These are phyloP conservation scores for Trifolium fragiferum DNA, from an alignment of 306 rosid genomes.

Conservation along the genomic window DNA sequence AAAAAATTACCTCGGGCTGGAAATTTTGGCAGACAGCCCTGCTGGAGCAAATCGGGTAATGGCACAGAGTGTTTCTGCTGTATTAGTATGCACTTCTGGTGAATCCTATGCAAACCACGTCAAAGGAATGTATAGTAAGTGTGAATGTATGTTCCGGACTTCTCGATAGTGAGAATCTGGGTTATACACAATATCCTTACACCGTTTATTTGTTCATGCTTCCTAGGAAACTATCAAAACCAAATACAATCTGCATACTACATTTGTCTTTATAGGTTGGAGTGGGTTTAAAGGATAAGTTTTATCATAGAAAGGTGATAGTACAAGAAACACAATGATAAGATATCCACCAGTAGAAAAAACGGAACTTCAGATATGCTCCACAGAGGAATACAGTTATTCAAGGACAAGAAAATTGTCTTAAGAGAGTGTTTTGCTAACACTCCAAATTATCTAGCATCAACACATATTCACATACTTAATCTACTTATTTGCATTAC, in stretches of 20 bases:
- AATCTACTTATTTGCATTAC: neutral
- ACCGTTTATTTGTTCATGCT: conserved; percentile 21
- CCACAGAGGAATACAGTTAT: neutral
- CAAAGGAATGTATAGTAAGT: conserved; percentile 30
- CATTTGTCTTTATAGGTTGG: neutral
- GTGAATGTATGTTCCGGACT: conserved; percentile 28
- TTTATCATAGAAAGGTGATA: conserved; percentile 9
- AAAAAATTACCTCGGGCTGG: conserved; percentile 74
- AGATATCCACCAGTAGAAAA: neutral
- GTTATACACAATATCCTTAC: conserved; percentile 12
- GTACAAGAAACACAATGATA: neutral
- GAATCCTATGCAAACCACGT: conserved; percentile 69
- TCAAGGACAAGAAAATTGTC: neutral
- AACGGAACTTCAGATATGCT: neutral
- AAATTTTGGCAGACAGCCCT: conserved; percentile 78
- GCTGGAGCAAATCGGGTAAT: conserved; percentile 95
- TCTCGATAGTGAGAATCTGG: conserved; percentile 22
- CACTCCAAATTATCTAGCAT: neutral
- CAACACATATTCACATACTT: conserved; percentile 8
- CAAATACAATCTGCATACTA: neutral
- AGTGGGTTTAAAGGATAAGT: neutral
- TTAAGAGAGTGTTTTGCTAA: too few relatives aligned
- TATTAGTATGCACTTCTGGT: conserved; percentile 95
- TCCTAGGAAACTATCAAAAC: conserved; percentile 22
- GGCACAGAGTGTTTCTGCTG: conserved; percentile 96